Conservation (phyloP, 1,284 basidiomycete species). For the Trametes pubescens region DNA sequence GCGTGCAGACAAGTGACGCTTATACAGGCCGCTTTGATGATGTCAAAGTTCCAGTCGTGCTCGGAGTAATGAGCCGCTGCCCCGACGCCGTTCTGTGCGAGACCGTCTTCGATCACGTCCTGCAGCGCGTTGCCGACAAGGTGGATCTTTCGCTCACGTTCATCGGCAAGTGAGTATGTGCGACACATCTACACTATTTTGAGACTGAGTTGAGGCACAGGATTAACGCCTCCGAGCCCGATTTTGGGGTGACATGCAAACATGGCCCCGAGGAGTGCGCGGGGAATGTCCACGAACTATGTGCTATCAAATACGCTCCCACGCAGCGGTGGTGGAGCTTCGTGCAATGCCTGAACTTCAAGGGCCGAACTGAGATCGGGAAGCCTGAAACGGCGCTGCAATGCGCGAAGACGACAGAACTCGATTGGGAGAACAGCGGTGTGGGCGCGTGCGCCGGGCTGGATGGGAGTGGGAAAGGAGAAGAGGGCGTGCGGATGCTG, state of each 20-base stretch:
- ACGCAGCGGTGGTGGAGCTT: conserved; percentile 75
- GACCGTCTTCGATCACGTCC: conserved; percentile 76
- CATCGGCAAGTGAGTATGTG: conserved; percentile 72
- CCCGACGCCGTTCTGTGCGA: conserved; percentile 85
- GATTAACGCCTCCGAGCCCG: conserved; percentile 65
- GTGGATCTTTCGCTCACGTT: conserved; percentile 77
- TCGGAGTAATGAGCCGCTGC: conserved; percentile 84
- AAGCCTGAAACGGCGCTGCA: conserved; percentile 66
- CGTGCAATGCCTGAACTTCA: conserved; percentile 79
- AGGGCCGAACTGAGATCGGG: conserved; percentile 72
- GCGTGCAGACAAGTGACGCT: conserved; percentile 36
- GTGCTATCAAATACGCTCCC: conserved; percentile 67
- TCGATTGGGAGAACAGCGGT: conserved; percentile 74
- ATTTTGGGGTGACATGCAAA: conserved; percentile 79
- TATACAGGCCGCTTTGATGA: conserved; percentile 37
- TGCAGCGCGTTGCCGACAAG: conserved; percentile 68
- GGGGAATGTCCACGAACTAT: conserved; percentile 89
- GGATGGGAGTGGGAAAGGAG: conserved; percentile 62
- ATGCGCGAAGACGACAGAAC: conserved; percentile 68
- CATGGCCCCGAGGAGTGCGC: conserved; percentile 84
- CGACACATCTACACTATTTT: neutral
- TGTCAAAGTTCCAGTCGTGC: conserved; percentile 59
- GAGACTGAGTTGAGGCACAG: conserved; percentile 47
- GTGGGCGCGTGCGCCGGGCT: conserved; percentile 66
- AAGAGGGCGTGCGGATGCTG: conserved; percentile 69